These are phyloP conservation scores for Globisporangium viniferum DNA, from an alignment of 352 stramenopile genomes.

Conservation along the genomic window DNA sequence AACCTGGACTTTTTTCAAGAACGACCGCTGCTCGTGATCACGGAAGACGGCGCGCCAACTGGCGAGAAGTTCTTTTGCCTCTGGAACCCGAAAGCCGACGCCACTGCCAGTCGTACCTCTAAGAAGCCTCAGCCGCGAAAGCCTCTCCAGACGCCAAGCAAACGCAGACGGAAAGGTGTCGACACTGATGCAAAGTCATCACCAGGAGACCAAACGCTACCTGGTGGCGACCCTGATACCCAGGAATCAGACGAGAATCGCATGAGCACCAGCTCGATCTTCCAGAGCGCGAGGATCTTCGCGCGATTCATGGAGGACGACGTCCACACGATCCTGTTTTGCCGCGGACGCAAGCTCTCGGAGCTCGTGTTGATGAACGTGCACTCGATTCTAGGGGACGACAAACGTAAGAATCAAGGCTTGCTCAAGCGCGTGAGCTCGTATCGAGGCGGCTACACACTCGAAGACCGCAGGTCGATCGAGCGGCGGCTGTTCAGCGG, in stretches of 20 bases:
- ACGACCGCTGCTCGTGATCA: slow-evolving; percentile 64
- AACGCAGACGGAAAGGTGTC: slow-evolving; percentile 1
- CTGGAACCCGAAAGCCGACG: slow-evolving; percentile 89
- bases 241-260: not conserved
- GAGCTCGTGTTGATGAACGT: slow-evolving; percentile 90
- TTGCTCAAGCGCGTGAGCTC: slow-evolving; percentile 82
- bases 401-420: slow-evolving; percentile 30
- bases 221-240: not conserved
- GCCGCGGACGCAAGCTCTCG: slow-evolving; percentile 91
- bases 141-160: not conserved
- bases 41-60: slow-evolving; percentile 88
- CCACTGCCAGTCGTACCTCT: slow-evolving; percentile 4
- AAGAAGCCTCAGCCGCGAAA: not conserved
- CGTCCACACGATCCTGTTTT: slow-evolving; percentile 96
- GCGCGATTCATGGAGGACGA: slow-evolving; percentile 84
- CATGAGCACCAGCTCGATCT: slow-evolving; percentile 62
- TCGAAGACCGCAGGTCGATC: slow-evolving; percentile 89
- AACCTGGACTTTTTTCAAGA: slow-evolving; percentile 65
- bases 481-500: slow-evolving; percentile 94
- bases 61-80: slow-evolving; percentile 93
- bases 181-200: not conserved
- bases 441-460: slow-evolving; percentile 96
- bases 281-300: slow-evolving; percentile 92
- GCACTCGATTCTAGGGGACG: slow-evolving; percentile 57
- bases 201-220: not conserved